These are phyloP conservation scores for Claviceps pazoutovae DNA, from an alignment of 2,329 filamentous ascomycete genomes.

Conservation along the genomic window DNA sequence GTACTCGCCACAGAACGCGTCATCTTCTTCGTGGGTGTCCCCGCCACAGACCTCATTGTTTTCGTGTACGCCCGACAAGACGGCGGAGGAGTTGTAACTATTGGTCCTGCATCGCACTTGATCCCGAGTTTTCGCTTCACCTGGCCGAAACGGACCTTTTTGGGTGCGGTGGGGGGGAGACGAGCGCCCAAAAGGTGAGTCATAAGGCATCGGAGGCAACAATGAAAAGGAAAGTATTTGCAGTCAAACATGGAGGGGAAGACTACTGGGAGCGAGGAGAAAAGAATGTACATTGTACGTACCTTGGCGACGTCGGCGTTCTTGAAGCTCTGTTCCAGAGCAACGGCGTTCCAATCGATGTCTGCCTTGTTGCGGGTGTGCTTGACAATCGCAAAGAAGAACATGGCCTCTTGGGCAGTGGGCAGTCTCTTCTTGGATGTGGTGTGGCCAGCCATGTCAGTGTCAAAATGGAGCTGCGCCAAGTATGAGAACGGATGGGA, in stretches of 20 bases:
- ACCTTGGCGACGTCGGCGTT: constrained; percentile 32
- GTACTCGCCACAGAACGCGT: constrained; percentile 5
- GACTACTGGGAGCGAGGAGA: too few relatives aligned
- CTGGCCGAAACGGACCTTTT: constrained; percentile 33
- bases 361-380: constrained; percentile 28
- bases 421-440: constrained; percentile 20
- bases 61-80: constrained; percentile 10
- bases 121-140: constrained; percentile 34
- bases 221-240: too few relatives aligned
- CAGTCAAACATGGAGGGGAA: too few relatives aligned
- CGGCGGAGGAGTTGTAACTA: constrained; percentile 1
- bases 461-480: neutral
- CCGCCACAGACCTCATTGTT: constrained; percentile 3
- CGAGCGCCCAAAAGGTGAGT: neutral
- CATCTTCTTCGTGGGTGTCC: constrained; percentile 11
- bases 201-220: neutral
- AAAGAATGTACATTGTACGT: neutral
- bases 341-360: constrained; percentile 34
- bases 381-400: constrained; percentile 31
- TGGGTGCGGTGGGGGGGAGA: too few relatives aligned
- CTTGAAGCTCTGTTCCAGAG: constrained; percentile 28
- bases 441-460: constrained; percentile 17
- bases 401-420: constrained; percentile 26
- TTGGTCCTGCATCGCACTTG: constrained; percentile 11
- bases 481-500: neutral